Conservation (phyloP, 192 early-diverging fungal genomes). For the Coemansia sp. region DNA sequence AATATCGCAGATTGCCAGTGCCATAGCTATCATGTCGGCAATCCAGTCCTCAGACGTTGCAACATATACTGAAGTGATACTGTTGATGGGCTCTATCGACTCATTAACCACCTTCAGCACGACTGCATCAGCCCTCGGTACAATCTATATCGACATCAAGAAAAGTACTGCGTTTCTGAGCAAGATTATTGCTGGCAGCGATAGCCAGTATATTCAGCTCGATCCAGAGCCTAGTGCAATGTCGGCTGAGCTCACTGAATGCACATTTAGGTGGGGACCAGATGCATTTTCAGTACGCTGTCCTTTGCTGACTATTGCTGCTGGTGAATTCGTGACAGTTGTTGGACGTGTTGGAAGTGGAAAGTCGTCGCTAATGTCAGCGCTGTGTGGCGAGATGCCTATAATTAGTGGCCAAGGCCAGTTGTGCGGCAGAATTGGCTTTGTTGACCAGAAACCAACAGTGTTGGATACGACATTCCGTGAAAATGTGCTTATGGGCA, state of each 20-base stretch:
- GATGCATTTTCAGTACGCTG: conserved; percentile 58
- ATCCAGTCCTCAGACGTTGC: conserved; percentile 30
- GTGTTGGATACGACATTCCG: conserved; percentile 47
- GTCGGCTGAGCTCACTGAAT: no score
- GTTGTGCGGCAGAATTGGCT: conserved; percentile 59
- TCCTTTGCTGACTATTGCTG: conserved; percentile 59
- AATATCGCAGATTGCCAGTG: conserved; percentile 56
- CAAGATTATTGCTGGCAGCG: conserved; percentile 1
- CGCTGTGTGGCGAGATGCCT: conserved; percentile 85
- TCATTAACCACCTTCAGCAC: conserved; percentile 18
- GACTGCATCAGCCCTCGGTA: neutral
- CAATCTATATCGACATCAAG: neutral
- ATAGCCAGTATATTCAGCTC: conserved; percentile 4
- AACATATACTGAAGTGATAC: conserved; percentile 11
- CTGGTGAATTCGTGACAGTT: conserved; percentile 70
- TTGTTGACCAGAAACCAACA: conserved; percentile 44
- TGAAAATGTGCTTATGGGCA: conserved; percentile 53
- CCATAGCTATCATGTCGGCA: conserved; percentile 60
- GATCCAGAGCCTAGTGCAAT: neutral
- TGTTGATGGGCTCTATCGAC: conserved; percentile 24
- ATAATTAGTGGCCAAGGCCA: conserved; percentile 63
- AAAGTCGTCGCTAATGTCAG: conserved; percentile 63
- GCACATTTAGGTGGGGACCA: neutral
- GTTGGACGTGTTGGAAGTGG: conserved; percentile 82
- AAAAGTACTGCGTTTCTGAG: conserved; percentile 8